Conservation (phyloP, 2,329 filamentous ascomycete species). For the Blumeria hordei region DNA sequence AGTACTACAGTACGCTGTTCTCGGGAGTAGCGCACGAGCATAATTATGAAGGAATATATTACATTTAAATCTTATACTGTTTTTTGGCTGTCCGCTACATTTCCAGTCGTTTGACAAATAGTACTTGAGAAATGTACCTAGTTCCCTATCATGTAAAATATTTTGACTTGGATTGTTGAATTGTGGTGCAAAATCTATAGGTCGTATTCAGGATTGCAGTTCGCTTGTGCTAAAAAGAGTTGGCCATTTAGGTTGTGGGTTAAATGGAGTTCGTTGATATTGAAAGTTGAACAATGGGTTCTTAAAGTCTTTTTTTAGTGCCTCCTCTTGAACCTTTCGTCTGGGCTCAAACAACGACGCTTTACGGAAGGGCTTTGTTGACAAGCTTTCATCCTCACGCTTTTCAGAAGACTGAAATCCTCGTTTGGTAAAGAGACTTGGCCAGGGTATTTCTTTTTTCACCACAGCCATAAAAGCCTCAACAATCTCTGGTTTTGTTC, state of each 20-base stretch:
- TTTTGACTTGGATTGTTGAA: not conserved
- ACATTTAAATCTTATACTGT: not conserved
- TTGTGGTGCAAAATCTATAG: not conserved
- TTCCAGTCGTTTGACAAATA: no score
- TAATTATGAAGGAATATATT: not conserved
- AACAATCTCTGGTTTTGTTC: no score
- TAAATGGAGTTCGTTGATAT: not conserved
- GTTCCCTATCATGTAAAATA: not conserved
- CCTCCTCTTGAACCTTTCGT: not conserved
- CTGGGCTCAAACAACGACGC: no score
- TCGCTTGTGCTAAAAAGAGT: no score
- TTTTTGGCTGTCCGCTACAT: not conserved
- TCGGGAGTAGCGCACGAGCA: not conserved
- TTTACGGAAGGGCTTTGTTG: no score
- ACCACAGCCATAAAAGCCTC: no score
- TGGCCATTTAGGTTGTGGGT: no score
- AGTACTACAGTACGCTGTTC: not conserved
- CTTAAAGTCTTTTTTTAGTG: not conserved
- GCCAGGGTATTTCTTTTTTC: no score
- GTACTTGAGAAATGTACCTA: not conserved
- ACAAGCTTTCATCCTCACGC: no score
- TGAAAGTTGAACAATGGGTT: not conserved
- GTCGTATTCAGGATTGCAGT: no score
- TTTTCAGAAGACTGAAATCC: no score
- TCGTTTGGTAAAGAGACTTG: no score